Evolutionary conservation across 2,329 filamentous ascomycete species (phyloP).

Genomic region (Cercospora zeae-maydis): DNA sequence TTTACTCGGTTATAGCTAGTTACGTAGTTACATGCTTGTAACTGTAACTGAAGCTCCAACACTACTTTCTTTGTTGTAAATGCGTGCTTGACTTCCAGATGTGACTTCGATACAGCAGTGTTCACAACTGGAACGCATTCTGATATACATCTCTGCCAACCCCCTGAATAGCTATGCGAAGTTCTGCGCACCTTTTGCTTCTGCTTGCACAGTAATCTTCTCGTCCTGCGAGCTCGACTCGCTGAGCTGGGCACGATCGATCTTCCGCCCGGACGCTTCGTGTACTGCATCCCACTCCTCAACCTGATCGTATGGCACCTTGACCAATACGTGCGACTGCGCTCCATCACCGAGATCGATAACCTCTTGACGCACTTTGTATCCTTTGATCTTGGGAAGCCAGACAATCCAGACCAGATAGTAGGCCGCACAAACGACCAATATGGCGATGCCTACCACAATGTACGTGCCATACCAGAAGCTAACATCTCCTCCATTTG

Average conservation of each 20-base stretch:
- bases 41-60: too few relatives aligned
- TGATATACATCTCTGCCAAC: too few relatives aligned
- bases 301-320: constrained; percentile 52
- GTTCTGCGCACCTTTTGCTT: background rate
- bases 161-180: background rate
- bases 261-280: constrained; percentile 42
- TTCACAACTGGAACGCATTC: too few relatives aligned
- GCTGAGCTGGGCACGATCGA: background rate
- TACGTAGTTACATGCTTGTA: too few relatives aligned
- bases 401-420: constrained; percentile 58
- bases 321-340: constrained; percentile 51
- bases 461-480: constrained; percentile 73
- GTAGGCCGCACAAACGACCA: constrained; percentile 57
- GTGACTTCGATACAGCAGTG: too few relatives aligned
- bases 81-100: too few relatives aligned
- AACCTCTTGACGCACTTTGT: constrained; percentile 55
- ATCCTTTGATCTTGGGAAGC: constrained; percentile 53
- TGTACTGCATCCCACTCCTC: constrained; percentile 57
- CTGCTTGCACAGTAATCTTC: constrained; percentile 7
- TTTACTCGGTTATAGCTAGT: too few relatives aligned
- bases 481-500: constrained; percentile 60
- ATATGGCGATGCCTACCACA: constrained; percentile 62
- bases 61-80: too few relatives aligned
- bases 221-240: constrained; percentile 10
- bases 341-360: constrained; percentile 50